phyloP scores from a whole-genome alignment of 257 asterid genomes.

The Fraxinus anomala region DNA sequence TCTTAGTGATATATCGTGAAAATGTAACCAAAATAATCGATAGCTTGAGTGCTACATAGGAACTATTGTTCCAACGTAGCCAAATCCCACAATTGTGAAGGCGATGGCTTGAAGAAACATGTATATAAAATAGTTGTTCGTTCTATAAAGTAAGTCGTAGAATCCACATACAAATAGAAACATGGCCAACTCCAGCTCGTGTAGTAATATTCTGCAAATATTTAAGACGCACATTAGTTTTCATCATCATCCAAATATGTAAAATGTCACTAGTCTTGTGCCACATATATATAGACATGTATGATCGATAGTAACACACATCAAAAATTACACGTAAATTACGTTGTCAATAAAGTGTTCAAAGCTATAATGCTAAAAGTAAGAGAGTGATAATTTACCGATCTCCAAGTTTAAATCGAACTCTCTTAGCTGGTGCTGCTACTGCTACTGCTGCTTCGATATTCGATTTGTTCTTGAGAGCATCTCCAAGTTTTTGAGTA shows the following conservation, averaged over 20 bases:
- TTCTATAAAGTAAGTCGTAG: slow-evolving; percentile 78
- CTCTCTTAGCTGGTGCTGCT: slow-evolving; percentile 34
- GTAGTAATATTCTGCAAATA: slow-evolving; percentile 57
- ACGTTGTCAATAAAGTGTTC: no score
- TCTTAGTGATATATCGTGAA: slow-evolving; percentile 3
- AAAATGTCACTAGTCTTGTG: no score
- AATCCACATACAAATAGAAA: slow-evolving; percentile 85
- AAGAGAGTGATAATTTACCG: slow-evolving; percentile 37
- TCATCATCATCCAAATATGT: no score
- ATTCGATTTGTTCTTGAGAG: slow-evolving; percentile 63
- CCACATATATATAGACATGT: no score
- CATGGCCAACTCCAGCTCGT: slow-evolving; percentile 72
- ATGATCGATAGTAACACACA: no score
- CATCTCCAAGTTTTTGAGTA: slow-evolving; percentile 88
- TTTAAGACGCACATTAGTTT: background rate
- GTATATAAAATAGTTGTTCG: slow-evolving; percentile 69
- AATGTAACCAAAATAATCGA: slow-evolving; percentile 27
- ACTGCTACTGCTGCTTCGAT: slow-evolving; percentile 30
- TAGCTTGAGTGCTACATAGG: background rate
- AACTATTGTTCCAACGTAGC: slow-evolving; percentile 81
- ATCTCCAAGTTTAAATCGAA: slow-evolving; percentile 56
- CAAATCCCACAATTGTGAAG: slow-evolving; percentile 83
- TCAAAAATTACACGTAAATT: no score
- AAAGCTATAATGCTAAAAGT: no score
- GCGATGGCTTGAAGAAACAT: slow-evolving; percentile 80